Evolutionary conservation across 2,329 filamentous ascomycete genomes (phyloP).

Genomic region (Cladosporium halotolerans): DNA sequence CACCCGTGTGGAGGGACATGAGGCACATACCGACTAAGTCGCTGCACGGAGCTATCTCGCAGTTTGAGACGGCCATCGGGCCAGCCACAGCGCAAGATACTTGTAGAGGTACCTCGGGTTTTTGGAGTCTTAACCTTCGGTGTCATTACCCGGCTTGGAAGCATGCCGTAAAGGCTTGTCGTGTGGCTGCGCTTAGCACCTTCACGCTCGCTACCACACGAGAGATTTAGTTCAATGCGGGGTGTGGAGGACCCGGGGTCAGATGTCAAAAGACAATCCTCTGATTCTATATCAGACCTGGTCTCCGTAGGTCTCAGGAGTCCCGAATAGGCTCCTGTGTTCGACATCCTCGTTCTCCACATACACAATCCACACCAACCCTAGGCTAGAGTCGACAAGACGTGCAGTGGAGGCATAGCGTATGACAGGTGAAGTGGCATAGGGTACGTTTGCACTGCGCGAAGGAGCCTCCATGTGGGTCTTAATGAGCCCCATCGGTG

Average conservation of each 20-base stretch:
- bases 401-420: no score
- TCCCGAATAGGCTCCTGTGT: not conserved
- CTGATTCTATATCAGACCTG: not conserved
- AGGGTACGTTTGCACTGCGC: no score
- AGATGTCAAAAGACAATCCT: not conserved
- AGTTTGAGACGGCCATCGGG: no score
- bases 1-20: slow-evolving; percentile 3
- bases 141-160: not conserved
- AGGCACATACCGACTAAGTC: not conserved
- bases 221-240: not conserved
- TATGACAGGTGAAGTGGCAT: no score
- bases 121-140: not conserved
- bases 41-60: no score
- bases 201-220: slow-evolving; percentile 1
- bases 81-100: no score
- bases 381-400: no score
- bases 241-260: slow-evolving; percentile 10
- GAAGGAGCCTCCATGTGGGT: no score
- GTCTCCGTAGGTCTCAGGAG: not conserved
- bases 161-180: not conserved
- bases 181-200: not conserved
- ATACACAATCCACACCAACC: no score
- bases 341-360: not conserved
- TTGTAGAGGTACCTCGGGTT: no score
- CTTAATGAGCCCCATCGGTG: no score